Conservation (phyloP, 306 rosid genomes). For the Hippophae rhamnoides region DNA sequence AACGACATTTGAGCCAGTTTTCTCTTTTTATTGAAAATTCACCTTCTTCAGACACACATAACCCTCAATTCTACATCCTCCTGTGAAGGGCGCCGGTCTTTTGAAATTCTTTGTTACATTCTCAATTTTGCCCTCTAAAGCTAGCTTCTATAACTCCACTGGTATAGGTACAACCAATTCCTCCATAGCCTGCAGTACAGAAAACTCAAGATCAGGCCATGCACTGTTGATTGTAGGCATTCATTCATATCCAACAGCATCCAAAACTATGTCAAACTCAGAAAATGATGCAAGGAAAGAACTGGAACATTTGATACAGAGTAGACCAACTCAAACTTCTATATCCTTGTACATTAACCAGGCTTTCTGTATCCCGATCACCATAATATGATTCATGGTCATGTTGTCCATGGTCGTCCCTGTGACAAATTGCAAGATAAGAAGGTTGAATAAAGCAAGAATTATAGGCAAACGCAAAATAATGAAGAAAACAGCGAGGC, state of each 20-base stretch:
- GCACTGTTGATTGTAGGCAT: slow-evolving; percentile 14
- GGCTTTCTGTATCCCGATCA: slow-evolving; percentile 83
- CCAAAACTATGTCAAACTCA: slow-evolving; percentile 1
- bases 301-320: slow-evolving; percentile 6
- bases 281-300: not conserved
- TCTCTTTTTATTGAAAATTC: not conserved
- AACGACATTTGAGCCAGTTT: not conserved
- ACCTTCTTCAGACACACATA: slow-evolving; percentile 93
- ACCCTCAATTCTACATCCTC: slow-evolving; percentile 93
- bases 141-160: slow-evolving; percentile 36
- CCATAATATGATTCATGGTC: slow-evolving; percentile 94
- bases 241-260: slow-evolving; percentile 9
- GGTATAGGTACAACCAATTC: slow-evolving; percentile 53
- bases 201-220: slow-evolving; percentile 22
- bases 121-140: slow-evolving; percentile 54
- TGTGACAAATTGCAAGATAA: slow-evolving; percentile 28
- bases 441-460: not conserved
- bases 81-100: slow-evolving; percentile 86
- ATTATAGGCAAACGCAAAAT: not conserved
- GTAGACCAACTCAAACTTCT: slow-evolving; percentile 14
- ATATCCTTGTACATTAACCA: slow-evolving; percentile 57
- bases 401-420: slow-evolving; percentile 89
- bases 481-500: not conserved
- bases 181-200: slow-evolving; percentile 59
- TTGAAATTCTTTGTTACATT: slow-evolving; percentile 37